Evolutionary conservation across 805 yeast species (phyloP).

Genomic region (Torulaspora delbrueckii): DNA sequence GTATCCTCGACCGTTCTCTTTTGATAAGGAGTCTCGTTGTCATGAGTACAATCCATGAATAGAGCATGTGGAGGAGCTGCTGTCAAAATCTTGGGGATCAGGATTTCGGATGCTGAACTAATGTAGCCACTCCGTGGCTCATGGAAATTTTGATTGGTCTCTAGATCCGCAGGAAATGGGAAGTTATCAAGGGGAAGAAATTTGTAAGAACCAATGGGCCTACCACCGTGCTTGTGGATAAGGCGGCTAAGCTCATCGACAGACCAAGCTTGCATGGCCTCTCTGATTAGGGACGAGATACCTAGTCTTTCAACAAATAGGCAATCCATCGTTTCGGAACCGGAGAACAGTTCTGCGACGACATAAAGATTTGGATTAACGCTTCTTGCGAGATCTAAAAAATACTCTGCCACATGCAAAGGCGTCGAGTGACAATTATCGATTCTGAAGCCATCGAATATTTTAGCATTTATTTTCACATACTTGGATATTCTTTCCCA

Average conservation of each 20-base stretch:
- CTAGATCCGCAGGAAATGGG: constrained; percentile 56
- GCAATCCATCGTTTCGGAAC: constrained; percentile 86
- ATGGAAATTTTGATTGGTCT: constrained; percentile 32
- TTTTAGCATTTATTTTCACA: constrained; percentile 60
- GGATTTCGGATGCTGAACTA: constrained; percentile 50
- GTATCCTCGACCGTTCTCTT: constrained; percentile 93
- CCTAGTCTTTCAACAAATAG: constrained; percentile 88
- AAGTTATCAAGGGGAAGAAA: constrained; percentile 74
- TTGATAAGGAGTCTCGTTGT: constrained; percentile 83
- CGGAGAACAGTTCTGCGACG: constrained; percentile 91
- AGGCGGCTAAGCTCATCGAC: constrained; percentile 80
- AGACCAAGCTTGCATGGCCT: constrained; percentile 95
- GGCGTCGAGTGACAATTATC: constrained; percentile 98
- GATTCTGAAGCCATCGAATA: constrained; percentile 83
- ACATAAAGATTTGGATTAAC: constrained; percentile 84
- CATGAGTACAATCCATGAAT: constrained; percentile 97
- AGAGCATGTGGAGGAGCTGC: constrained; percentile 85
- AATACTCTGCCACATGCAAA: constrained; percentile 83
- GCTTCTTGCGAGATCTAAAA: constrained; percentile 80
- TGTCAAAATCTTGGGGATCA: constrained; percentile 60
- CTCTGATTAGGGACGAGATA: constrained; percentile 82
- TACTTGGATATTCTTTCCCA: constrained; percentile 88
- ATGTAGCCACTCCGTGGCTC: constrained; percentile 17
- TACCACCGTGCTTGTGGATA: constrained; percentile 89
- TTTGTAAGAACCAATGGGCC: constrained; percentile 87